These are phyloP conservation scores for Clitopilus passeckerianus DNA, from an alignment of 768 basidiomycete species.

Conservation along the genomic window DNA sequence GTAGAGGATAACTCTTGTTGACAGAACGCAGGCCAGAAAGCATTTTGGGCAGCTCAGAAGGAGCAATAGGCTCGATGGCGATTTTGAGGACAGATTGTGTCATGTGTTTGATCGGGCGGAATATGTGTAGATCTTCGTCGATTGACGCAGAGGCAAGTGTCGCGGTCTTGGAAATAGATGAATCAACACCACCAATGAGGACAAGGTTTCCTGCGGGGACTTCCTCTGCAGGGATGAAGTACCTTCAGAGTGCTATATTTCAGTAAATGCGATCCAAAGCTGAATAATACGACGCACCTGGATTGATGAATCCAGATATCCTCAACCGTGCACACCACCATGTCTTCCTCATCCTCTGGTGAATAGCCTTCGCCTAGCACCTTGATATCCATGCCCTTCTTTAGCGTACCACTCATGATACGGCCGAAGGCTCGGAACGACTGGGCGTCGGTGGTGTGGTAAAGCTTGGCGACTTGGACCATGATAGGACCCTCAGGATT, in stretches of 20 bases:
- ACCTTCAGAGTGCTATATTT: slow-evolving; percentile 41
- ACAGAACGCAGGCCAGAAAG: slow-evolving; percentile 92
- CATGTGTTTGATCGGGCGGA: slow-evolving; percentile 94
- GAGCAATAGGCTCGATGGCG: slow-evolving; percentile 96
- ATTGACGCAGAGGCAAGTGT: slow-evolving; percentile 72
- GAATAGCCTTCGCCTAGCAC: slow-evolving; percentile 98
- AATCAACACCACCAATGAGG: slow-evolving; percentile 88
- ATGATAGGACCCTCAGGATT: slow-evolving; percentile 84
- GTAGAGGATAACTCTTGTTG: slow-evolving; percentile 96
- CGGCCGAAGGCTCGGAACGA: slow-evolving; percentile 96
- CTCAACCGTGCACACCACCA: slow-evolving; percentile 81
- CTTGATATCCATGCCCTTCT: slow-evolving; percentile 81
- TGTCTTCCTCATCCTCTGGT: slow-evolving; percentile 99
- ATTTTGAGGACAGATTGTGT: slow-evolving; percentile 96
- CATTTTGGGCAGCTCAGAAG: slow-evolving; percentile 99
- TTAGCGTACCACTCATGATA: slow-evolving; percentile 86
- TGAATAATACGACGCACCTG: slow-evolving; percentile 42
- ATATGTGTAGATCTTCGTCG: slow-evolving; percentile 89
- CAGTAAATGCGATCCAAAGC: background rate
- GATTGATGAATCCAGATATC: slow-evolving; percentile 90
- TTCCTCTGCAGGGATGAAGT: slow-evolving; percentile 86
- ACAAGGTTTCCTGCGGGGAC: slow-evolving; percentile 91
- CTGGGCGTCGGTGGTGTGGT: slow-evolving; percentile 94
- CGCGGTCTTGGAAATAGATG: slow-evolving; percentile 92
- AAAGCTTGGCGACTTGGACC: slow-evolving; percentile 91